Evolutionary conservation across 1,139 yeast genomes (phyloP), one percentile per base, ranked within the genome.

Genomic region (Suhomyces yuchorum): DNA sequence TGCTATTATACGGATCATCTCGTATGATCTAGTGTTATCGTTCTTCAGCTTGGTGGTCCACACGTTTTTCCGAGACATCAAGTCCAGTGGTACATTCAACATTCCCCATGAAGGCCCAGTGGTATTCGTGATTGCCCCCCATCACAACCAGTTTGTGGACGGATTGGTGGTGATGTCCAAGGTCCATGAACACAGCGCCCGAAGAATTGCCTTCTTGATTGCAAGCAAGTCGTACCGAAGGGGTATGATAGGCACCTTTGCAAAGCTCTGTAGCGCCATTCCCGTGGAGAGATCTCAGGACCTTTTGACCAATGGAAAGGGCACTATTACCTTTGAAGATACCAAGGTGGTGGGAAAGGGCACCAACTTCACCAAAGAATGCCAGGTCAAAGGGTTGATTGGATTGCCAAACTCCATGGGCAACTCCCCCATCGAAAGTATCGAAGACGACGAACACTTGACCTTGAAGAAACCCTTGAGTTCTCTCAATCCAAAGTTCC

Each of bases 261-360:
- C 90, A 8, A 68, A 72, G 48, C 66, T 82, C 55, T 77, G 85
- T 2, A 78, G 83, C 41, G 81, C 88, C 2, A 85, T 85, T 37
- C 90, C 91, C 0, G 92, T 86, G 15, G 86, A 85, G 48, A 68
- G 92, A 57, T 85, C 89, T 2, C 92, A 85, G 63, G 93, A 86
- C 61, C 66, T 82, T 46, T 64, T 86, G 51, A 69, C 66, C 39
- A 54, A 64, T 5, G 81, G 73, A 4, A 58, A 61, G 1, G 87
- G 89, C 3, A 71, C 67, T 19, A 78, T 84, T 8, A 63, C 55
- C 35, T 66, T 71, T 33, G 74, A 73, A 28, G 67, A 70, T 46
- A 70, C 68, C 41, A 72, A 68, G 3, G 62, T 68, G n/a, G 66
- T 71, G n/a, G 87, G 87, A 0, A 62, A 64, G 33, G 77, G 70